These are phyloP conservation scores for Takakia lepidozioides DNA, from an alignment of 225 moss, liverwort and hornwort species.

Conservation along the genomic window DNA sequence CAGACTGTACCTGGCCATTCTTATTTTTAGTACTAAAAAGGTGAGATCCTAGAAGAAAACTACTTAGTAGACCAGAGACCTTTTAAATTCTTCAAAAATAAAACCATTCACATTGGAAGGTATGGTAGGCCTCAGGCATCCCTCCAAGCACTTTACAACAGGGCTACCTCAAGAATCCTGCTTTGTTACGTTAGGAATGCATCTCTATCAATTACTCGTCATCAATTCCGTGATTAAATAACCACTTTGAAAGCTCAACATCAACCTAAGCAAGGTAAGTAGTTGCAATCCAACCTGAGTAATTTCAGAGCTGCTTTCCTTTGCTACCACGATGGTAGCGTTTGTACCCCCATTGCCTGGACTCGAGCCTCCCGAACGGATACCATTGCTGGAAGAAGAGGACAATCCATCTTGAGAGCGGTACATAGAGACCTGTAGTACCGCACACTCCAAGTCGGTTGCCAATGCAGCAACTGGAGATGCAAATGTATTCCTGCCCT, in stretches of 20 bases:
- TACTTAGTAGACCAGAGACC: too few species aligned
- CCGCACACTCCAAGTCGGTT: conserved; percentile 87
- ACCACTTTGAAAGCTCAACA: background rate
- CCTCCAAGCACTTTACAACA: too few species aligned
- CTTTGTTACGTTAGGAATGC: too few species aligned
- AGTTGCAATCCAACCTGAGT: conserved; percentile 46
- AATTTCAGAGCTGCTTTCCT: conserved; percentile 57
- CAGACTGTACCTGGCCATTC: conserved; percentile 32
- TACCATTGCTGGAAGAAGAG: conserved; percentile 21
- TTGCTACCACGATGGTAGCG: conserved; percentile 32
- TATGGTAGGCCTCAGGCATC: too few species aligned
- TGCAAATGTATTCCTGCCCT: conserved; percentile 5
- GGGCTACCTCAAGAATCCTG: too few species aligned
- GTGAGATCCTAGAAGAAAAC: too few species aligned
- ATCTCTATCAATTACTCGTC: too few species aligned
- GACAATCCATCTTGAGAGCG: conserved; percentile 47
- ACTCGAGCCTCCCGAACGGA: conserved; percentile 32
- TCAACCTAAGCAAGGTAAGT: conserved; percentile 3
- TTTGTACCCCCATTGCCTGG: conserved; percentile 37
- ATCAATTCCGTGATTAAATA: too few species aligned
- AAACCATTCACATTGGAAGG: too few species aligned
- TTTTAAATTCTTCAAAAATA: too few species aligned
- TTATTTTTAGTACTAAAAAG: too few species aligned
- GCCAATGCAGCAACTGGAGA: conserved; percentile 71
- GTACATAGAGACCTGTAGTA: conserved; percentile 70